Base-by-base conservation (phyloP, 208 protist genomes). In the Leishmania aethiopica region DNA sequence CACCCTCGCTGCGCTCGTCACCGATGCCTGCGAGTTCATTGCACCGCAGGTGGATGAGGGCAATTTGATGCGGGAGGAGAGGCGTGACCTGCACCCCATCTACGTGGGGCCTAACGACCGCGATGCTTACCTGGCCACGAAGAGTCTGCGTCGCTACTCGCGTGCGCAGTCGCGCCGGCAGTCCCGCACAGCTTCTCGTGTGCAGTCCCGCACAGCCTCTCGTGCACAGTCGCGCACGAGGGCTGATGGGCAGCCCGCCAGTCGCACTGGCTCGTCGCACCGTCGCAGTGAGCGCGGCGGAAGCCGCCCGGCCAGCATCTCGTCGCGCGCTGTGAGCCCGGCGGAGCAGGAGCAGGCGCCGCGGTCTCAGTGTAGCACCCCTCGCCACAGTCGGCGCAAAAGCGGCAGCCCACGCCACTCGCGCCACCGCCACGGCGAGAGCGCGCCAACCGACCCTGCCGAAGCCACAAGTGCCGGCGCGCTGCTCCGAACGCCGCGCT, bases 81-180 rank as follows among this genome's bases (percentile, higher is more conserved):
- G 76, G 79, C 86, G 78, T 10, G 90, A 88, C 67, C 77, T 91
- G 70, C 92, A 94, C 78, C 92, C 93, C 0, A 84, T 97, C 72
- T 96, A 96, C 86, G 90, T 97, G 57, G 93, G 93, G 3, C 93
- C 93, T 47, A 92, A 97, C 76, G 94, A 97, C 82, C 91, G 91
- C 32, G 94, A 95, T 79, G 94, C 94, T 42, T 96, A 96, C 82
- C 83, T 95, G 49, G 92, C 92, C 47, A 97, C 94, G 25, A 95
- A 93, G 78, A 95, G 91, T 85, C 86, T 95, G 64, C 86, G 90
- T 57, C 92, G 91, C 64, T 91, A 91, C 88, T 95, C 92, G 17
- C 90, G 90, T 19, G 93, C 92, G 42, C 91, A 96, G 80, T 96
- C 92, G n/a, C 86, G 91, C 42, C 91, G 92, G 71, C 89, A 91